These are phyloP conservation scores for Psilocybe cubensis DNA, from an alignment of 768 basidiomycete genomes.

Conservation along the genomic window DNA sequence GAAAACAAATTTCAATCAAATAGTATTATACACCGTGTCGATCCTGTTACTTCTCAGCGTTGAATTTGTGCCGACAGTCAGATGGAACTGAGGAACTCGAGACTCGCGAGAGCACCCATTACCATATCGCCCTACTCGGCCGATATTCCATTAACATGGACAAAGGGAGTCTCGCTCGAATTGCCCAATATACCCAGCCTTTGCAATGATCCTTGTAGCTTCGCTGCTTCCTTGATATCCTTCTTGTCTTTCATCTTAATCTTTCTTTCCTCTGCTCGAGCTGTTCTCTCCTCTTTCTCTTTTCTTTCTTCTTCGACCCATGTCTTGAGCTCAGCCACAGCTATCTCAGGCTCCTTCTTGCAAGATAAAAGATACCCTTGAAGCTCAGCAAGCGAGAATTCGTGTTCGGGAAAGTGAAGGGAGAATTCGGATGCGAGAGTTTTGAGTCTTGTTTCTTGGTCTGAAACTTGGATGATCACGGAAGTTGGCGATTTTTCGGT, in stretches of 20 bases:
- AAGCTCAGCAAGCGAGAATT: constrained; percentile 62
- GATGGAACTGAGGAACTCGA: too few species aligned
- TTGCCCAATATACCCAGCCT: not conserved
- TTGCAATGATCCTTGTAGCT: constrained; percentile 21
- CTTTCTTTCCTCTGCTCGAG: constrained; percentile 32
- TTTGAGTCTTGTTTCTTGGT: constrained; percentile 23
- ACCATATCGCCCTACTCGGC: too few species aligned
- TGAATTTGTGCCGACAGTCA: too few species aligned
- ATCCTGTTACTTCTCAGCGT: too few species aligned
- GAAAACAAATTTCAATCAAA: too few species aligned
- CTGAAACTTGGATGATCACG: constrained; percentile 3
- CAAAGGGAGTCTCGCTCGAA: not conserved
- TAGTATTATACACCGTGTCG: too few species aligned
- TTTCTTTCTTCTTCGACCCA: constrained; percentile 47
- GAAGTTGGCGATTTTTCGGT: not conserved
- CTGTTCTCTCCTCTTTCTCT: constrained; percentile 35
- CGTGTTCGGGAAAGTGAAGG: constrained; percentile 42
- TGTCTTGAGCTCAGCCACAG: constrained; percentile 31
- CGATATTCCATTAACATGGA: too few species aligned
- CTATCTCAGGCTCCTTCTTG: constrained; percentile 42
- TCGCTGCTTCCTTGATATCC: constrained; percentile 28
- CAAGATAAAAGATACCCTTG: constrained; percentile 59
- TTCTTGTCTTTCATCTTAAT: constrained; percentile 26
- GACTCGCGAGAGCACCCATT: too few species aligned
- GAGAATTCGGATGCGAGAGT: constrained; percentile 47